phyloP scores from a whole-genome alignment of 2,329 filamentous ascomycete species.

The Sordariomycetes sp. region DNA sequence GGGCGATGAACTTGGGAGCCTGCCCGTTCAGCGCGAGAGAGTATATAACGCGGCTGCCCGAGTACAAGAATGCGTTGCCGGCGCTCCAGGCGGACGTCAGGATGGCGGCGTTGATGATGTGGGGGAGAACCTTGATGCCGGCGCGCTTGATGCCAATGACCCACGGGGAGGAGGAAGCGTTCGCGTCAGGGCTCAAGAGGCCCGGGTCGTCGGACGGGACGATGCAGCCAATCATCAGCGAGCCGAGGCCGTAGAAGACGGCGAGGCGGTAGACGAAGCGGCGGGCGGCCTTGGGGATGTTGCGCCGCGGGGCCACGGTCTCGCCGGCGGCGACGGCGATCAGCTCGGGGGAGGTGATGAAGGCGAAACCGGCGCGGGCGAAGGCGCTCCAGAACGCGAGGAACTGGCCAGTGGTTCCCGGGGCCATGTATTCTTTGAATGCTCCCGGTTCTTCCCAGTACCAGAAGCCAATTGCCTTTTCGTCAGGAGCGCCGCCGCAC shows the following conservation, averaged over 20 bases:
- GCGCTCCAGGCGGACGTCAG: conserved; percentile 56
- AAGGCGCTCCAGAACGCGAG: conserved; percentile 48
- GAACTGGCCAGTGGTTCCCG: conserved; percentile 39
- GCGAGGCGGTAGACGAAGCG: conserved; percentile 52
- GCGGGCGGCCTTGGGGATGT: conserved; percentile 54
- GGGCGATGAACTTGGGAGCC: conserved; percentile 50
- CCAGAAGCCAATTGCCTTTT: conserved; percentile 29
- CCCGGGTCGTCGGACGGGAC: conserved; percentile 54
- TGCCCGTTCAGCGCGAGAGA: conserved; percentile 57
- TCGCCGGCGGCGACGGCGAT: conserved; percentile 55
- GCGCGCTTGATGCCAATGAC: conserved; percentile 57
- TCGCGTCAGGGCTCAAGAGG: conserved; percentile 46
- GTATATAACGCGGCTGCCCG: conserved; percentile 59
- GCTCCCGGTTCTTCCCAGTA: conserved; percentile 28
- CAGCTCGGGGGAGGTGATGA: conserved; percentile 53
- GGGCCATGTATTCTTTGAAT: conserved; percentile 34
- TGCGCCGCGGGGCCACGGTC: conserved; percentile 51
- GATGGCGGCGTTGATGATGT: conserved; percentile 58
- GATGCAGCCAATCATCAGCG: conserved; percentile 49
- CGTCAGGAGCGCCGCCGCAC: conserved; percentile 41
- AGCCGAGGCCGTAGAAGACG: conserved; percentile 53
- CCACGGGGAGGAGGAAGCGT: conserved; percentile 51
- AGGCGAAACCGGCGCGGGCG: conserved; percentile 48
- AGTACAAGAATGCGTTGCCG: conserved; percentile 53
- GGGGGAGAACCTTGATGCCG: conserved; percentile 51